These are phyloP conservation scores for Capsella bursapastoris DNA, from an alignment of 345 rosid species.

Conservation along the genomic window DNA sequence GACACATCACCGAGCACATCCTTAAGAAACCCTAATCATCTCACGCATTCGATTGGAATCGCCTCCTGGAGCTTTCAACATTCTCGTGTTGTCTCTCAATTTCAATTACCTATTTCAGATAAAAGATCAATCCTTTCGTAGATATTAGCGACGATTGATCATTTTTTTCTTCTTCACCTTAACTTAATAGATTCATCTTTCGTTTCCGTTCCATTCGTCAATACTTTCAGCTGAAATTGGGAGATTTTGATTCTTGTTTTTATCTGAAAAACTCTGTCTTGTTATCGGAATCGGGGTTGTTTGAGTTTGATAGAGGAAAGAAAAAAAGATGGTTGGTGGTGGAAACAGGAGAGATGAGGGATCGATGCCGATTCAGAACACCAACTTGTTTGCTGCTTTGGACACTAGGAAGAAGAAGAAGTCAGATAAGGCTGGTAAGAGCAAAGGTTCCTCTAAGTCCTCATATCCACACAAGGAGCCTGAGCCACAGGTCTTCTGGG, in stretches of 20 bases:
- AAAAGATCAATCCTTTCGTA: conserved; percentile 1
- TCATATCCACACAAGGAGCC: conserved; percentile 48
- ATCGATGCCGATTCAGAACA: conserved; percentile 58
- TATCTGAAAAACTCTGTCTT: background rate
- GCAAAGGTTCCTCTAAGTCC: conserved; percentile 46
- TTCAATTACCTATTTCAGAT: background rate
- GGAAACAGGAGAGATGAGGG: conserved; percentile 62
- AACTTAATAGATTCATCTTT: conserved; percentile 6
- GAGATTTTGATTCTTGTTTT: conserved; percentile 7
- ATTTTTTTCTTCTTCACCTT: background rate
- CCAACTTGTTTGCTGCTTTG: conserved; percentile 67
- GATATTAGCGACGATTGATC: background rate
- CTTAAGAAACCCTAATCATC: conserved; percentile 26
- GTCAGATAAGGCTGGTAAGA: conserved; percentile 49
- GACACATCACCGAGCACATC: conserved; percentile 15
- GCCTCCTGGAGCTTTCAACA: conserved; percentile 10
- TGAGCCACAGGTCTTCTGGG: conserved; percentile 60
- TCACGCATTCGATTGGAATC: background rate
- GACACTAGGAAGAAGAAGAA: conserved; percentile 64
- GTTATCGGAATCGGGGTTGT: conserved; percentile 18
- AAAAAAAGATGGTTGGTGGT: conserved; percentile 50
- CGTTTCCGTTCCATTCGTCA: conserved; percentile 12
- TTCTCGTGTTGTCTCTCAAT: conserved; percentile 8
- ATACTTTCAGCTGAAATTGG: conserved; percentile 17
- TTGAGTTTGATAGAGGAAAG: conserved; percentile 15